Evolutionary conservation across 23 red algal species (phyloP), one percentile per base, ranked within the genome.

Genomic region (Gracilaria domingensis): DNA sequence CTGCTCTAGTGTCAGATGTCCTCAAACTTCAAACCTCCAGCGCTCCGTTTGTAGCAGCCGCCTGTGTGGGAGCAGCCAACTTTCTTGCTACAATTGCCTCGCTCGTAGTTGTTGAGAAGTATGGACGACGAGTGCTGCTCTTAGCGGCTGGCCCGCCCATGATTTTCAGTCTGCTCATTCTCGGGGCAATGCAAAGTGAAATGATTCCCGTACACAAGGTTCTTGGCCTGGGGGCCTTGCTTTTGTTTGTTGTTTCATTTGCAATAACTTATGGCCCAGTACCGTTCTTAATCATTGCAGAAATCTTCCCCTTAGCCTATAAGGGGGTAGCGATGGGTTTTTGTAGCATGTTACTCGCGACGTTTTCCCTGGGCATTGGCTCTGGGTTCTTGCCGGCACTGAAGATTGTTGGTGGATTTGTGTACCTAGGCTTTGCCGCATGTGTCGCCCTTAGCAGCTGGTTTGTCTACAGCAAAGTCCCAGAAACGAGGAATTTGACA

Each of bases 211-310:
- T 35, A 16, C 18, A 58, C 34, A 38, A 59, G 14, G 33, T 64
- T 35, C n/a, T 86, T 23, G 86, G 85, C 3, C 40, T 90, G 13
- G 78, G 80, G 35, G 77, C 83, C 13, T 32, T 95, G 40, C 45
- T 95, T 16, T 12, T 80, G 30, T 95, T 91, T 69, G 71, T 95
- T 18, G 42, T 65, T 47, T 62, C 72, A 9, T 95, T 95, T 67
- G 93, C 93, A 0, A 71, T 91, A 42, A 57, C 87, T n/a, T 90
- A 90, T 47, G 93, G 93, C 16, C 86, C 93, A 18, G 53, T 95
- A 12, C 78, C 93, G 8, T 85, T 95, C 81, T 21, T 95, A 25
- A 54, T 95, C n/a, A 44, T 78, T 14, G 81, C 81, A 16, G 93
- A 95, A 38, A 79, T 95, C 4, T 95, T 88, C 89, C 67, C 78